Percentiles rank a stretch among this genome's conserved stretches.
These are phyloP conservation scores for Lachnellula cervina DNA, from an alignment of 2,329 filamentous ascomycete genomes.

Conservation along the genomic window DNA sequence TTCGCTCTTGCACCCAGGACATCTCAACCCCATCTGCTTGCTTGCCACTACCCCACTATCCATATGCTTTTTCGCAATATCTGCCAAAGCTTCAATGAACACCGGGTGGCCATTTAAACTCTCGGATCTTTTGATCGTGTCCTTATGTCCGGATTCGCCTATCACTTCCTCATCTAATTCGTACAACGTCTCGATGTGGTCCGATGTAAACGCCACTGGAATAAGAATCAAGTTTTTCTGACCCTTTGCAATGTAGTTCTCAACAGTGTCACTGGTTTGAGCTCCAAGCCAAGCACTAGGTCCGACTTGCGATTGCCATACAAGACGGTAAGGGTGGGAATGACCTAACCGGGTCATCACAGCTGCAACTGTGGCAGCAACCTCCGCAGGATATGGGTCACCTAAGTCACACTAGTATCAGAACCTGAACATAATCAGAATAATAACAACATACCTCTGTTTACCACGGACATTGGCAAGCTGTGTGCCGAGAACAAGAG, in stretches of 20 bases:
- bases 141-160: conserved; percentile 71
- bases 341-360: conserved; percentile 91
- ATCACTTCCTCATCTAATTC: conserved; percentile 95
- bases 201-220: conserved; percentile 96
- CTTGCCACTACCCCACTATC: conserved; percentile 64
- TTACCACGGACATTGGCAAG: conserved; percentile 94
- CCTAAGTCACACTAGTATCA: conserved; percentile 42
- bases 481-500: conserved; percentile 94
- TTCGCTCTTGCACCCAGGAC: conserved; percentile 89
- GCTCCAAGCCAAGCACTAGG: conserved; percentile 93
- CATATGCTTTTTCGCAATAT: conserved; percentile 79
- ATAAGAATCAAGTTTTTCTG: conserved; percentile 88
- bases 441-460: conserved; percentile 57
- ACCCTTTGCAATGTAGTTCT: conserved; percentile 83
- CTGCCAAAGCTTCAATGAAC: conserved; percentile 85
- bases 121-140: conserved; percentile 83
- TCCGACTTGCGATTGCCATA: conserved; percentile 98
- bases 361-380: conserved; percentile 90
- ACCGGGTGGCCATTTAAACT: conserved; percentile 86
- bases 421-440: background rate
- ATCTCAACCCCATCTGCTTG: conserved; percentile 81
- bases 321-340: conserved; percentile 85
- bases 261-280: conserved; percentile 83
- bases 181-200: conserved; percentile 95
- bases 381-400: conserved; percentile 92